These are phyloP conservation scores for Handroanthus guayacan DNA, from an alignment of 257 asterid species.

Conservation along the genomic window DNA sequence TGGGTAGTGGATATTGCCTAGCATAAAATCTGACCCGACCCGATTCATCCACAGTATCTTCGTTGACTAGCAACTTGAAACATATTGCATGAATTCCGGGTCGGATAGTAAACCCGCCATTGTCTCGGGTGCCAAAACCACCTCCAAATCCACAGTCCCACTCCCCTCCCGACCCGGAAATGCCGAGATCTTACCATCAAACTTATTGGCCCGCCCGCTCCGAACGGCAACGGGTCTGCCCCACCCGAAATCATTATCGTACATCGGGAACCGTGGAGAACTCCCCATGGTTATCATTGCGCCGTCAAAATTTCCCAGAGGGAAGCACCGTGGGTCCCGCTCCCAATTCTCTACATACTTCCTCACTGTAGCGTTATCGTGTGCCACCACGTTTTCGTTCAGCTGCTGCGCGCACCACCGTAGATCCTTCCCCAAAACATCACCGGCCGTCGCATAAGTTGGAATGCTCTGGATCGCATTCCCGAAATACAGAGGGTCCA, in stretches of 20 bases:
- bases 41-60: neutral
- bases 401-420: constrained; percentile 66
- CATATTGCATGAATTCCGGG: constrained; percentile 57
- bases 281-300: constrained; percentile 63
- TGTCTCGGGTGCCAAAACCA: constrained; percentile 53
- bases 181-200: constrained; percentile 64
- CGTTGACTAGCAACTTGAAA: constrained; percentile 30
- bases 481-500: constrained; percentile 59
- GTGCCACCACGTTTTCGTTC: constrained; percentile 53
- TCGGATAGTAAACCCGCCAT: constrained; percentile 49
- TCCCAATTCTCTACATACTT: constrained; percentile 46
- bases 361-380: constrained; percentile 48
- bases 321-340: constrained; percentile 62
- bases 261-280: constrained; percentile 62
- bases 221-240: constrained; percentile 52
- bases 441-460: constrained; percentile 54
- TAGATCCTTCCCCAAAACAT: constrained; percentile 45
- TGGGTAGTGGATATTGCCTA: neutral
- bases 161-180: constrained; percentile 54
- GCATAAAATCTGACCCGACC: neutral
- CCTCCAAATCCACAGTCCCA: constrained; percentile 61
- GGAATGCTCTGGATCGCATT: constrained; percentile 72
- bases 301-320: constrained; percentile 63
- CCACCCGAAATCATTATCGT: constrained; percentile 65
- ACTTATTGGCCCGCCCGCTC: constrained; percentile 60